Evolutionary conservation across 2,329 filamentous ascomycete species (phyloP), one percentile per base, ranked within the genome.

Genomic region (Dactylellina parvicollis): DNA sequence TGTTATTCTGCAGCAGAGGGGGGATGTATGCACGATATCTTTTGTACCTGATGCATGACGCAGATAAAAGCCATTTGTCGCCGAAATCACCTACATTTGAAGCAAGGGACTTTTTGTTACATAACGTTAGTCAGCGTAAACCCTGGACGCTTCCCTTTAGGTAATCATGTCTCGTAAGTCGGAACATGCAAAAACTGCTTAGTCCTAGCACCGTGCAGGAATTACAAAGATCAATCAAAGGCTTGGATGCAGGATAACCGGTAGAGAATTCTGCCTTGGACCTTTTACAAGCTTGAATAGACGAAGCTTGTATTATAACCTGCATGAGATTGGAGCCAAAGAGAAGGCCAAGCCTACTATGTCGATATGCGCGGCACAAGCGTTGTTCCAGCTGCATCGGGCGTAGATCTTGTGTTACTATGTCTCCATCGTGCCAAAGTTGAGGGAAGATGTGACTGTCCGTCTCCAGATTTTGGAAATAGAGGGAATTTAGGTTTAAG

Each of bases 131-230:
- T 44, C 12, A 38, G 9, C 3, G 10, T n/a, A 14, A 18, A 34
- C 7, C 5, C 4, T 24, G 42, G 40, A 36, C 10, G n/a, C 18
- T 54, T 9, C 38, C 8, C 14, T 42, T 65, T 65, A 65, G 36
- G 28, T 65, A 65, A 65, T 65, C 60, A 47, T 55, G 44, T 65
- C 20, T 65, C 49, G 60, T 65, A 65, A 55, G n/a, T 24, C 16
- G 20, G 49, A 56, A 44, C 36, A 38, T 34, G 26, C 24, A 24
- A 44, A n/a, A n/a, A n/a, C n/a, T n/a, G n/a, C n/a, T n/a, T n/a
- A n/a, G n/a, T n/a, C n/a, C n/a, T n/a, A n/a, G n/a, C n/a, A n/a
- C n/a, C n/a, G n/a, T n/a, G n/a, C n/a, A n/a, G n/a, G n/a, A n/a
- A n/a, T n/a, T n/a, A n/a, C n/a, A n/a, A n/a, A n/a, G n/a, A n/a